A percentile compares a stretch with the other conserved stretches of the same genome.
Conservation (phyloP, 768 basidiomycete genomes). For the Strobilomyces confusus region DNA sequence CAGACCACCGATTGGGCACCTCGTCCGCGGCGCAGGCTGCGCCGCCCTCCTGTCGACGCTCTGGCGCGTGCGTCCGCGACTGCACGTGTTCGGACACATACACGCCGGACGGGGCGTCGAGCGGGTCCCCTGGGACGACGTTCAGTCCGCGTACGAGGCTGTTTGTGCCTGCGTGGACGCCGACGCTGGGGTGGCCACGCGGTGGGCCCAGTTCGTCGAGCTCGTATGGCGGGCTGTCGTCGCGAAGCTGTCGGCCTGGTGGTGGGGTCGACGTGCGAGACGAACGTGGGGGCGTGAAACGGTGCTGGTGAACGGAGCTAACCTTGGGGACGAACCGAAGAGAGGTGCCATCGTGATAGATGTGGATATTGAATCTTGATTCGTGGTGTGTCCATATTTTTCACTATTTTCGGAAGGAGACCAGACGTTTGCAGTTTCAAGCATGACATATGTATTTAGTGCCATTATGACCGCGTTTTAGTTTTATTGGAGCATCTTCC, state of each 20-base stretch:
- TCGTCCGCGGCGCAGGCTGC: conserved; percentile 33
- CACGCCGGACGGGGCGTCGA: conserved; percentile 36
- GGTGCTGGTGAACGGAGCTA: conserved; percentile 33
- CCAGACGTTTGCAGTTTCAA: too few relatives aligned
- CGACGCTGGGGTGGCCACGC: conserved; percentile 6
- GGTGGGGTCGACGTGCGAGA: conserved; percentile 9
- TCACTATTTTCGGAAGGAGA: not conserved
- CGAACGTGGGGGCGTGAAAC: conserved; percentile 17
- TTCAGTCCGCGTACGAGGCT: conserved; percentile 30
- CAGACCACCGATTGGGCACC: conserved; percentile 37
- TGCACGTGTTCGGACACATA: conserved; percentile 44
- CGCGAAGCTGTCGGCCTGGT: conserved; percentile 1
- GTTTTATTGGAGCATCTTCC: too few relatives aligned
- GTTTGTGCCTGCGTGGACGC: conserved; percentile 14
- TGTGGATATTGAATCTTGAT: conserved; percentile 6
- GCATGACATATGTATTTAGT: too few relatives aligned
- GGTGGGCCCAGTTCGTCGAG: conserved; percentile 13
- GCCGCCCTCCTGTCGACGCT: conserved; percentile 29
- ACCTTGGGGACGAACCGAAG: conserved; percentile 19
- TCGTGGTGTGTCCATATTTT: not conserved
- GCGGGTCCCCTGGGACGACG: conserved; percentile 29
- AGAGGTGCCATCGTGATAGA: conserved; percentile 31
- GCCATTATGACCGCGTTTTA: too few relatives aligned
- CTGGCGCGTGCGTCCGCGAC: conserved; percentile 32
- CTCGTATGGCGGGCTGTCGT: conserved; percentile 11